Evolutionary conservation across 2,329 filamentous ascomycete genomes (phyloP).

Genomic region (Botrytis fabae): DNA sequence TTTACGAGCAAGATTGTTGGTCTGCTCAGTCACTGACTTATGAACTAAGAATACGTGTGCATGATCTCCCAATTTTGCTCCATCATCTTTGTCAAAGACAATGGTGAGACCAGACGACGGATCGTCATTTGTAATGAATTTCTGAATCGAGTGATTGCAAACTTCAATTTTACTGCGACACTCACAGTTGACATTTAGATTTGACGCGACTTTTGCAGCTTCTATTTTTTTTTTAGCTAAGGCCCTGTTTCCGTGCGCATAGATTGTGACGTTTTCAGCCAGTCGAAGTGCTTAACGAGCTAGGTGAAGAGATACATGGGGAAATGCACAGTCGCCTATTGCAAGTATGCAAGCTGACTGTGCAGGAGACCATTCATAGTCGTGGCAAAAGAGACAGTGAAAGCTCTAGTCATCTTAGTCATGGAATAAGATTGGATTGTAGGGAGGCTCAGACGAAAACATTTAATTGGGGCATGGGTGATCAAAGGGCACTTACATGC

Average conservation of each 20-base stretch:
- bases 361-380: slow-evolving; percentile 3
- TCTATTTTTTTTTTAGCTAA: slow-evolving; percentile 44
- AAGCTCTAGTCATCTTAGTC: background rate
- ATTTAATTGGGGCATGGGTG: too few species aligned
- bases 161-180: too few species aligned
- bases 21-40: background rate
- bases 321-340: slow-evolving; percentile 32
- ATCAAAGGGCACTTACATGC: slow-evolving; percentile 7
- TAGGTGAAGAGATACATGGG: slow-evolving; percentile 43
- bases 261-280: too few species aligned
- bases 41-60: background rate
- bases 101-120: too few species aligned
- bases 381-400: slow-evolving; percentile 21
- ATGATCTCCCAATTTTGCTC: background rate
- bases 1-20: slow-evolving; percentile 34
- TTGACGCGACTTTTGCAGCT: background rate
- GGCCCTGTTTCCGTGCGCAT: too few species aligned
- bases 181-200: too few species aligned
- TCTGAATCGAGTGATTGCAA: too few species aligned
- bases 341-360: slow-evolving; percentile 3
- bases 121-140: too few species aligned
- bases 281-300: slow-evolving; percentile 44
- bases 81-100: too few species aligned
- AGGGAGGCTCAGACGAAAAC: too few species aligned
- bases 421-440: too few species aligned